These are phyloP conservation scores for Tricholoma bakamatsutake DNA, from an alignment of 768 basidiomycete genomes.

Conservation along the genomic window DNA sequence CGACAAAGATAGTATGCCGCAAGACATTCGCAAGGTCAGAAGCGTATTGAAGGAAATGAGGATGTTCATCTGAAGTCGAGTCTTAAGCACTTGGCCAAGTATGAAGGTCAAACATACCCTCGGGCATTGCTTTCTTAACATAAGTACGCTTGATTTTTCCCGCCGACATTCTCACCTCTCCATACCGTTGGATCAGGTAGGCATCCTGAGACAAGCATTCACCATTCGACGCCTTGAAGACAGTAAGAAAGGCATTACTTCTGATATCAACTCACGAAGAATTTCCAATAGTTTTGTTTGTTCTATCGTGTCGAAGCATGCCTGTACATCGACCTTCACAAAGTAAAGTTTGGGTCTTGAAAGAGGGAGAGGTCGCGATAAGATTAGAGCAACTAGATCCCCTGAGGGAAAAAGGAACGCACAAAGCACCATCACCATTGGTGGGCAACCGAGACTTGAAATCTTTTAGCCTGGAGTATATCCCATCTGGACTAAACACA, in stretches of 20 bases:
- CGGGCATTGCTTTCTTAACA: constrained; percentile 57
- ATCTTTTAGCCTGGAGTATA: constrained; percentile 66
- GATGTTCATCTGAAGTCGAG: constrained; percentile 55
- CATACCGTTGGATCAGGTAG: constrained; percentile 69
- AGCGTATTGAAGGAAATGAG: constrained; percentile 70
- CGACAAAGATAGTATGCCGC: constrained; percentile 78
- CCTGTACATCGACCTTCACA: constrained; percentile 93
- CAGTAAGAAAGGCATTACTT: constrained; percentile 38
- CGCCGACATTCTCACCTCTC: constrained; percentile 51
- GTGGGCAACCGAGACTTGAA: constrained; percentile 53
- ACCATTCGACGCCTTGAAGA: not conserved
- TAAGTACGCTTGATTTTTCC: constrained; percentile 55
- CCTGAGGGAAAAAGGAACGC: constrained; percentile 6
- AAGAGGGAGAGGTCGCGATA: not conserved
- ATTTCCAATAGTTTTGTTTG: constrained; percentile 82
- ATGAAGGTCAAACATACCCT: constrained; percentile 36
- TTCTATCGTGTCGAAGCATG: constrained; percentile 95
- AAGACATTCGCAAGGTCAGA: constrained; percentile 57
- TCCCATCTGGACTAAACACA: constrained; percentile 76
- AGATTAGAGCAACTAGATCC: not conserved
- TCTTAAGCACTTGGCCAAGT: not conserved
- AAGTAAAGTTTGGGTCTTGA: constrained; percentile 85
- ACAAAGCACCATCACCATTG: constrained; percentile 47
- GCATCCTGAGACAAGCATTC: constrained; percentile 42
- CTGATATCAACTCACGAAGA: constrained; percentile 63